Evolutionary conservation across 2,329 filamentous ascomycete species (phyloP).

Genomic region (Epichloe sibirici): DNA sequence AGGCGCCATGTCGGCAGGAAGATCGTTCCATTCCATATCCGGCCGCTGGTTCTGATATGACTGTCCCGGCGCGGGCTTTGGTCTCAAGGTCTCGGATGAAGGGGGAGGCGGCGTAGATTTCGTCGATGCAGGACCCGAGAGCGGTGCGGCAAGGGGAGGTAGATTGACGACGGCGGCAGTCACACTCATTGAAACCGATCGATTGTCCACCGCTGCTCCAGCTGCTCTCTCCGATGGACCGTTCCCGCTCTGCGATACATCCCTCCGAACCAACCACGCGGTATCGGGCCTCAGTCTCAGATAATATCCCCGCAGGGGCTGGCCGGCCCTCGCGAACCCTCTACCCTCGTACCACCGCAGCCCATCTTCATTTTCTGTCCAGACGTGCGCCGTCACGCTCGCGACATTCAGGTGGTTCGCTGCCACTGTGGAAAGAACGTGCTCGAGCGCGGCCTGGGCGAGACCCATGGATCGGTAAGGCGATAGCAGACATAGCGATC

Average conservation of each 20-base stretch:
- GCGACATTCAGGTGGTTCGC: conserved; percentile 24
- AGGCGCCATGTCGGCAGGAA: conserved; percentile 46
- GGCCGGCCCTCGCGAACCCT: conserved; percentile 39
- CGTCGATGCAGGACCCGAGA: conserved; percentile 10
- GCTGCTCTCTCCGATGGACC: not conserved
- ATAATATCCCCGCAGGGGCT: conserved; percentile 47
- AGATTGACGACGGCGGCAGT: conserved; percentile 22
- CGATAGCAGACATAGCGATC: conserved; percentile 49
- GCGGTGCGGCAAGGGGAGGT: conserved; percentile 4
- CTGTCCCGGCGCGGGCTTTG: conserved; percentile 18
- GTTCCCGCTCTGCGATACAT: conserved; percentile 6
- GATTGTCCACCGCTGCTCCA: conserved; percentile 1
- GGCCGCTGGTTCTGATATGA: conserved; percentile 49
- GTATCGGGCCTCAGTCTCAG: conserved; percentile 47
- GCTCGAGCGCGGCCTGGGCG: conserved; percentile 42
- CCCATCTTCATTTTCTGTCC: conserved; percentile 53
- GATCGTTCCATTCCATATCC: conserved; percentile 53
- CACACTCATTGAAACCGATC: conserved; percentile 12
- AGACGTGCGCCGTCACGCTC: conserved; percentile 52
- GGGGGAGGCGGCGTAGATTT: conserved; percentile 13
- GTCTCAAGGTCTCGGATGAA: not conserved
- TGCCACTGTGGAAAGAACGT: conserved; percentile 30
- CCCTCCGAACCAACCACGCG: conserved; percentile 45
- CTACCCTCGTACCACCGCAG: conserved; percentile 49
- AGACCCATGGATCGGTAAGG: conserved; percentile 51